Percentiles rank a stretch among this genome's conserved stretches.
phyloP scores from a whole-genome alignment of 2,329 filamentous ascomycete genomes.

The Colletotrichum orbiculare region DNA sequence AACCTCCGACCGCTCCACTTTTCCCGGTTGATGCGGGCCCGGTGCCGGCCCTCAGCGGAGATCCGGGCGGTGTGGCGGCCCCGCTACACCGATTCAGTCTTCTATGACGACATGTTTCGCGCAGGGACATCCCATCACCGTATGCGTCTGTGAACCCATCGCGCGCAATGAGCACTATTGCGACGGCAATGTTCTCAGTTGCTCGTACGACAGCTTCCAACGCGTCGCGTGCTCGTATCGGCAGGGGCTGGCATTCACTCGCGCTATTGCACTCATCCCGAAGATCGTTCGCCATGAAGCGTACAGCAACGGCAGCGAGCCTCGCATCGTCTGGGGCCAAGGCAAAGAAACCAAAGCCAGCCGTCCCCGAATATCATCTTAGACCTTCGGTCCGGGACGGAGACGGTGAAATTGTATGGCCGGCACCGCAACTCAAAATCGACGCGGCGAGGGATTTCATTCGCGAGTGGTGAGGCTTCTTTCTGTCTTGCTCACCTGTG shows the following conservation, averaged over 20 bases:
- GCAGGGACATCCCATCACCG: neutral
- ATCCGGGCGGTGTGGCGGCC: neutral
- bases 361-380: constrained; percentile 57
- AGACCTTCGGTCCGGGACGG: constrained; percentile 54
- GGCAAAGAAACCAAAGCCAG: constrained; percentile 18
- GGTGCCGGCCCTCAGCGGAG: neutral
- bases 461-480: constrained; percentile 61
- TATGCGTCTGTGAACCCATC: neutral
- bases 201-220: neutral
- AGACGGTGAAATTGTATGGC: constrained; percentile 67
- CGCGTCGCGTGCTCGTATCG: neutral
- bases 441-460: constrained; percentile 66
- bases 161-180: neutral
- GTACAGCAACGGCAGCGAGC: constrained; percentile 8
- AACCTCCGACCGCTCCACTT: too few relatives aligned
- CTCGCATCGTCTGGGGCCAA: neutral
- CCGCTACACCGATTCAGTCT: neutral
- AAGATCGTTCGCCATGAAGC: constrained; percentile 22
- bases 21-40: too few relatives aligned
- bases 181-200: neutral
- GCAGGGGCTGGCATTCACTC: neutral
- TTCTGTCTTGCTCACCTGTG: neutral
- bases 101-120: constrained; percentile 1
- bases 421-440: constrained; percentile 67
- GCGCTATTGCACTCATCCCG: neutral